These are phyloP conservation scores for Bacidia gigantensis DNA, from an alignment of 495 filamentous ascomycete species.

Conservation along the genomic window DNA sequence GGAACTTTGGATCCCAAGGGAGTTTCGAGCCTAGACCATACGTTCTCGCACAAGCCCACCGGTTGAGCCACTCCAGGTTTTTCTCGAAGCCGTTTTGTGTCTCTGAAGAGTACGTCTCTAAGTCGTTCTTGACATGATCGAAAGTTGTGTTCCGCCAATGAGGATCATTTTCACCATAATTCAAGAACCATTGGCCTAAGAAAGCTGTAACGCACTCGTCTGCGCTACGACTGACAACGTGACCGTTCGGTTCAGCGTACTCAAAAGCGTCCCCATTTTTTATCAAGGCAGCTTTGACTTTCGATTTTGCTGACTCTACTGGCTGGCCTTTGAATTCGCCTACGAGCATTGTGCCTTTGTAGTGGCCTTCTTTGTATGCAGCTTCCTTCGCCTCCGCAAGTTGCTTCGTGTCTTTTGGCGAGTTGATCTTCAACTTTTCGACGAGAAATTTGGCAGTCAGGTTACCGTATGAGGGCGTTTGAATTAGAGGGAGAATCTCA, in stretches of 20 bases:
- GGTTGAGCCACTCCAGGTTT: constrained; percentile 78
- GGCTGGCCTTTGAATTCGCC: constrained; percentile 81
- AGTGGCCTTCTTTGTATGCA: constrained; percentile 96
- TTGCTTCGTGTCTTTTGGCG: constrained; percentile 83
- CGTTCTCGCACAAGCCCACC: constrained; percentile 87
- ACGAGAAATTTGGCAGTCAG: constrained; percentile 70
- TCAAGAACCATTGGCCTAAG: constrained; percentile 93
- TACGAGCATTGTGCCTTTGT: constrained; percentile 80
- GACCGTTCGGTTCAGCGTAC: constrained; percentile 85
- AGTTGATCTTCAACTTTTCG: constrained; percentile 89
- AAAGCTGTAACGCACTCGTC: constrained; percentile 88
- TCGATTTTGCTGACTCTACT: constrained; percentile 73
- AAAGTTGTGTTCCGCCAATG: constrained; percentile 64
- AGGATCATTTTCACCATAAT: constrained; percentile 78
- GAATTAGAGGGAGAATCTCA: constrained; percentile 76
- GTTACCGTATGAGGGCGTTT: constrained; percentile 80
- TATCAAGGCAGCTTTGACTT: constrained; percentile 68
- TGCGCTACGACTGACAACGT: constrained; percentile 70
- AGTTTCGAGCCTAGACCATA: constrained; percentile 90
- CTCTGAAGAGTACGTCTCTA: constrained; percentile 69
- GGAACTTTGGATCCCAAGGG: constrained; percentile 83
- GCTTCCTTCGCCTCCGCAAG: constrained; percentile 88
- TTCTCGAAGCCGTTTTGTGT: constrained; percentile 73
- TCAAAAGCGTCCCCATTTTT: constrained; percentile 70
- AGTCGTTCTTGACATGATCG: constrained; percentile 54